Percentiles rank a stretch among this genome's conserved stretches.
These are phyloP conservation scores for Lentinula edodes DNA, from an alignment of 768 basidiomycete genomes.

Conservation along the genomic window DNA sequence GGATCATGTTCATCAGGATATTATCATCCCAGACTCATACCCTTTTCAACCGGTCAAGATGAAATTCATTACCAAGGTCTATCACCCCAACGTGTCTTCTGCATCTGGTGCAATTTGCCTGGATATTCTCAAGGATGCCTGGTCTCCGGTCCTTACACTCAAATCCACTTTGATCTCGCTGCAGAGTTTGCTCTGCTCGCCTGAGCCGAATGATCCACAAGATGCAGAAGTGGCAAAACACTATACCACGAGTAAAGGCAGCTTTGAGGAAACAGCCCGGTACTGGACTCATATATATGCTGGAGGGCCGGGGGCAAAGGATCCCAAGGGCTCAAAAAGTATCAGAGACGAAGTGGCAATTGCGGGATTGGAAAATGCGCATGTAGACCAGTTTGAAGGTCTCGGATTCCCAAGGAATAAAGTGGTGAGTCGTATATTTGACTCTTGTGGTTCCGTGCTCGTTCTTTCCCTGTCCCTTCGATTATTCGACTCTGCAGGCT, in stretches of 20 bases:
- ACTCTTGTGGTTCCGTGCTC: not conserved
- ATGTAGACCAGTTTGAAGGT: slow-evolving; percentile 79
- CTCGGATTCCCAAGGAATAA: slow-evolving; percentile 80
- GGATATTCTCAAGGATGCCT: slow-evolving; percentile 84
- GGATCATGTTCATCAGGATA: slow-evolving; percentile 54
- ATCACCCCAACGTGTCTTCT: slow-evolving; percentile 94
- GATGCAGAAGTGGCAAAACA: slow-evolving; percentile 98
- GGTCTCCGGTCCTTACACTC: slow-evolving; percentile 92
- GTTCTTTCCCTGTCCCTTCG: not conserved
- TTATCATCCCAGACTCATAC: slow-evolving; percentile 86
- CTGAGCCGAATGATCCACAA: slow-evolving; percentile 94
- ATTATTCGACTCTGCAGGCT: not conserved
- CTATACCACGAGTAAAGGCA: slow-evolving; percentile 80
- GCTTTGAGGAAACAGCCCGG: slow-evolving; percentile 88
- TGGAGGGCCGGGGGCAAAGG: slow-evolving; percentile 53
- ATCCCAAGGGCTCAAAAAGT: slow-evolving; percentile 42
- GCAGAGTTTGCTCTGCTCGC: slow-evolving; percentile 87
- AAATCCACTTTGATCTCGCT: slow-evolving; percentile 95
- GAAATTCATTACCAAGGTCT: slow-evolving; percentile 97
- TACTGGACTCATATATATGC: slow-evolving; percentile 96
- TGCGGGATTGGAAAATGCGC: slow-evolving; percentile 78
- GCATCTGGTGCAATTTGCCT: slow-evolving; percentile 94
- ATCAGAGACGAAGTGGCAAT: slow-evolving; percentile 54
- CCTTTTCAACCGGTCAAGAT: slow-evolving; percentile 96
- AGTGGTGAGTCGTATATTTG: slow-evolving; percentile 48